Conservation (phyloP, 768 basidiomycete genomes). For the Suillus ampliporus region DNA sequence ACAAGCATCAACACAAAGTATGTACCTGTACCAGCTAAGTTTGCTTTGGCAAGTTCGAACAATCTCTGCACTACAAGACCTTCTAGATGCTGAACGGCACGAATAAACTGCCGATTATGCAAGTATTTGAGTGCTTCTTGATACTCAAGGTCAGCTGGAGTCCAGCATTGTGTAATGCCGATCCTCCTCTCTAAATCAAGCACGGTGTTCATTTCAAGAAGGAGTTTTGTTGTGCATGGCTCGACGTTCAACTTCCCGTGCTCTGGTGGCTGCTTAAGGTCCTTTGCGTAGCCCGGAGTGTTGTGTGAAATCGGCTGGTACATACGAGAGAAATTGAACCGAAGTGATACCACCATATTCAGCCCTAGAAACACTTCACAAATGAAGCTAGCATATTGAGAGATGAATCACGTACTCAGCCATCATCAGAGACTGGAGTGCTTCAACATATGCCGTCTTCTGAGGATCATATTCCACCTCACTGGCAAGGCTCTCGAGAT, state of each 20-base stretch:
- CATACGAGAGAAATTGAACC: conserved; percentile 19
- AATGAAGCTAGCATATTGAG: too few relatives aligned
- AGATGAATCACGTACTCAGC: conserved; percentile 6
- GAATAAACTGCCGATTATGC: conserved; percentile 26
- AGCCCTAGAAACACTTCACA: conserved; percentile 11
- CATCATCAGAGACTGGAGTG: background rate
- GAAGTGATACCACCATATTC: conserved; percentile 17
- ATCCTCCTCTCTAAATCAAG: conserved; percentile 22
- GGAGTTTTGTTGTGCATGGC: conserved; percentile 21
- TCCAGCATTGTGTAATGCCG: conserved; percentile 37
- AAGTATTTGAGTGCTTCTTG: conserved; percentile 12
- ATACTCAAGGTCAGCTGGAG: conserved; percentile 31
- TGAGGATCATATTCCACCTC: conserved; percentile 28
- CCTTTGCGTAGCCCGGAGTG: conserved; percentile 15
- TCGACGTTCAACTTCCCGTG: conserved; percentile 27
- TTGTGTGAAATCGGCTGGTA: conserved; percentile 19
- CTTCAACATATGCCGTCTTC: conserved; percentile 8
- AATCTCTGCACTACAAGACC: conserved; percentile 41
- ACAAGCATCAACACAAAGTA: conserved; percentile 8
- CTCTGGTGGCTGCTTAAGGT: conserved; percentile 21
- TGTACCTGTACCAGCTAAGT: conserved; percentile 40
- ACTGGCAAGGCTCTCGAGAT: background rate
- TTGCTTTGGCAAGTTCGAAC: conserved; percentile 46
- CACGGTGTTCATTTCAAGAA: conserved; percentile 20
- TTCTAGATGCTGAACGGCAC: conserved; percentile 39